Evolutionary conservation across 768 basidiomycete genomes (phyloP).

Genomic region (Mycena crocata): DNA sequence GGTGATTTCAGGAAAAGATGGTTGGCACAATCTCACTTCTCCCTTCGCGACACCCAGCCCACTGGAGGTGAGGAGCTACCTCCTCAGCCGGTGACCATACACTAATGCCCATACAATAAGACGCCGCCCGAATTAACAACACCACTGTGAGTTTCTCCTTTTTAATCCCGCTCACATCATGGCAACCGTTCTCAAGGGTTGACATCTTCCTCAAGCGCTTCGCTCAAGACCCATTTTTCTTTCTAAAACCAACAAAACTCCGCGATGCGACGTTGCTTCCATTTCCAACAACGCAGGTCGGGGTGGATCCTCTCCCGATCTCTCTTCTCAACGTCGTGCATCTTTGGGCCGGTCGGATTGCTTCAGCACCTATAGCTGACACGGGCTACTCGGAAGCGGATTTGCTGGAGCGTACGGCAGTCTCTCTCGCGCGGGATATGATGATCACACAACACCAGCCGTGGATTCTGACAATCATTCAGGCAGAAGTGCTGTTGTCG

Average conservation of each 20-base stretch:
- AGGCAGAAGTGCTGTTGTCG: constrained; percentile 20
- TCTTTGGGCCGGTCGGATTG: constrained; percentile 26
- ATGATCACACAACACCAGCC: not conserved
- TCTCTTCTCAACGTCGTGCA: constrained; percentile 7
- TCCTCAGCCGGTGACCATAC: not conserved
- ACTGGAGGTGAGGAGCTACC: not conserved
- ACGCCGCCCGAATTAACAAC: not conserved
- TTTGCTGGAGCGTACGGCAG: not conserved
- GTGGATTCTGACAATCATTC: constrained; percentile 8
- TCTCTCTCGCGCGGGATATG: not conserved
- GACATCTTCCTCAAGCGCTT: constrained; percentile 8
- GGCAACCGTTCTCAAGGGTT: not conserved
- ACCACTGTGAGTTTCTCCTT: not conserved
- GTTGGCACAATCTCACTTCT: too few relatives aligned
- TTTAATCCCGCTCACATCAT: not conserved
- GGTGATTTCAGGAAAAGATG: too few relatives aligned
- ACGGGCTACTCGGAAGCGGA: constrained; percentile 7
- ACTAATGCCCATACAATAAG: not conserved
- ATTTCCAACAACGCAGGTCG: too few relatives aligned
- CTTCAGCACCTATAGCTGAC: too few relatives aligned
- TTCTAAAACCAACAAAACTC: not conserved
- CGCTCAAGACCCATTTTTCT: constrained; percentile 11
- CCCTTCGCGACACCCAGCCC: too few relatives aligned
- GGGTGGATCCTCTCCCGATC: not conserved
- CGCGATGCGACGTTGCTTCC: not conserved